A percentile compares a stretch with the other conserved stretches of the same genome.
phyloP scores from a whole-genome alignment of 441 rosid species.

The Adansonia gregorii region DNA sequence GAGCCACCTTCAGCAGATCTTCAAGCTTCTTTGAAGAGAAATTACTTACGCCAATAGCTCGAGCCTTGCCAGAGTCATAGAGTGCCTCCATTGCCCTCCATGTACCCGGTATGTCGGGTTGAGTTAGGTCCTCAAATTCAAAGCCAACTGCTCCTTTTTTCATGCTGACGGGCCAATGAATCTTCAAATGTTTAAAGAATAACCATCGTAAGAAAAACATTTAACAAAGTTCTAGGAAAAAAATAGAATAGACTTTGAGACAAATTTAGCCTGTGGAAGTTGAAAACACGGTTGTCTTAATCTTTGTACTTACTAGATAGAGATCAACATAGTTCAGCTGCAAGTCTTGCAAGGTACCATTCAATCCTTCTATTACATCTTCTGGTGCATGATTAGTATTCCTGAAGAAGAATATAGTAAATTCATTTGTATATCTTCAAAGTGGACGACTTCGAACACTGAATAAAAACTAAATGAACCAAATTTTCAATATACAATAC shows the following conservation, averaged over 20 bases:
- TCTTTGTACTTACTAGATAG: constrained; percentile 43
- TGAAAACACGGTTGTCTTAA: neutral
- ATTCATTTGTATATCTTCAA: neutral
- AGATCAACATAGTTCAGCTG: constrained; percentile 65
- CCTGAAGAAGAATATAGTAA: constrained; percentile 41
- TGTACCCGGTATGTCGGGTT: constrained; percentile 42
- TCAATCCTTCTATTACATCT: constrained; percentile 58
- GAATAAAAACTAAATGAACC: too few relatives aligned
- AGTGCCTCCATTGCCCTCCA: constrained; percentile 58
- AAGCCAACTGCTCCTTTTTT: constrained; percentile 42
- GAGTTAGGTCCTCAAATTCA: constrained; percentile 33
- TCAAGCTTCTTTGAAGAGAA: constrained; percentile 50
- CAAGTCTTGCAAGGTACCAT: constrained; percentile 63
- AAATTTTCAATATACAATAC: neutral
- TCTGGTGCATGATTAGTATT: constrained; percentile 61
- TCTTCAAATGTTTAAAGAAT: constrained; percentile 27
- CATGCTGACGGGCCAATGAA: constrained; percentile 55
- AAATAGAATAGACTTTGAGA: too few relatives aligned
- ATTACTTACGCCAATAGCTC: constrained; percentile 59
- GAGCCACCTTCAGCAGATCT: constrained; percentile 42
- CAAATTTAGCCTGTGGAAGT: neutral
- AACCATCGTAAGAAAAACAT: neutral
- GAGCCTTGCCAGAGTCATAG: constrained; percentile 50
- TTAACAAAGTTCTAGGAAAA: too few relatives aligned
- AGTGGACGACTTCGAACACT: neutral